These are phyloP conservation scores for Ganoderma sinense DNA, from an alignment of 1,284 basidiomycete species.

Conservation along the genomic window DNA sequence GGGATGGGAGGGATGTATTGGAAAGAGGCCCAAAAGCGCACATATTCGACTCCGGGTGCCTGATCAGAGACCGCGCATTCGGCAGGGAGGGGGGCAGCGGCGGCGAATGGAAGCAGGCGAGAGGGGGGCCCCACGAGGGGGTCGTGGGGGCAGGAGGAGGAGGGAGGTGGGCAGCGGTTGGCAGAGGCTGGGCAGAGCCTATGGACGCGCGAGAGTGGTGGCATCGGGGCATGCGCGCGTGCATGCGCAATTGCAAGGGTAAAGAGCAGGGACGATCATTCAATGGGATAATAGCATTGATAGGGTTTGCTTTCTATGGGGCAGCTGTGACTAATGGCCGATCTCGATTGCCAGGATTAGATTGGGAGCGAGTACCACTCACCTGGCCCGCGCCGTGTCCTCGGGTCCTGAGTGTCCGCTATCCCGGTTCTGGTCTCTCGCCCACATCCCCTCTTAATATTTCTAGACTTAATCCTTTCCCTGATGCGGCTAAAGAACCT, in stretches of 20 bases:
- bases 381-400: constrained; percentile 12
- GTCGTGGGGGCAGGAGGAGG: constrained; percentile 8
- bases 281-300: constrained; percentile 26
- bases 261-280: constrained; percentile 30
- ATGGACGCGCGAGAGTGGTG: constrained; percentile 1
- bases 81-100: neutral
- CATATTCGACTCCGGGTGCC: constrained; percentile 20
- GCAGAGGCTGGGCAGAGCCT: neutral
- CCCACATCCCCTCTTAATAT: constrained; percentile 10
- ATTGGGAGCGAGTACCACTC: constrained; percentile 27
- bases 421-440: constrained; percentile 17
- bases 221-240: neutral
- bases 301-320: constrained; percentile 21
- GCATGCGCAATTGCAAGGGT: neutral
- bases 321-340: constrained; percentile 10
- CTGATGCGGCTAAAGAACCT: constrained; percentile 31
- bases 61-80: constrained; percentile 19
- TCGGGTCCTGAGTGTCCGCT: constrained; percentile 27
- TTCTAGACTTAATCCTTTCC: constrained; percentile 27
- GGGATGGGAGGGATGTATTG: neutral
- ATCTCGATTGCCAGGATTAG: constrained; percentile 31
- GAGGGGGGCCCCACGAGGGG: constrained; percentile 14
- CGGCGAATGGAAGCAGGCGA: constrained; percentile 4
- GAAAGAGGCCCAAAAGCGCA: constrained; percentile 17
- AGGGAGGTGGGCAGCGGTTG: constrained; percentile 7